These are phyloP conservation scores for Schrenkiella parvula DNA, from an alignment of 345 rosid genomes.

Conservation along the genomic window DNA sequence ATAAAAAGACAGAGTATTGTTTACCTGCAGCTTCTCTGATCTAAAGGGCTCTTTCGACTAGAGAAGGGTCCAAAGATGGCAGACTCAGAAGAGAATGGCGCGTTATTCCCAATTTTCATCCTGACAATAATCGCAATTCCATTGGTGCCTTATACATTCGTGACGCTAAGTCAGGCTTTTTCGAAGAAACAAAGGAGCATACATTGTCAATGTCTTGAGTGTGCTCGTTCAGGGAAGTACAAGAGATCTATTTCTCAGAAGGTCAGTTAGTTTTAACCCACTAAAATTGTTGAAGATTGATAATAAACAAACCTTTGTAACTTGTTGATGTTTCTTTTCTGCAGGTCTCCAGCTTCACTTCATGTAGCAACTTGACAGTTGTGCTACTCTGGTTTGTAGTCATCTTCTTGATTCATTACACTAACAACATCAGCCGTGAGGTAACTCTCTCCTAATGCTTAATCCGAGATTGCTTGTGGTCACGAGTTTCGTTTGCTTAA, in stretches of 20 bases:
- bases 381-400: slow-evolving; percentile 73
- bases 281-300: neutral
- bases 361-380: slow-evolving; percentile 75
- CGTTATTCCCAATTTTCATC: slow-evolving; percentile 84
- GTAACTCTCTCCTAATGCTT: slow-evolving; percentile 29
- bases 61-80: slow-evolving; percentile 53
- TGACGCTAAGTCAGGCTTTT: slow-evolving; percentile 64
- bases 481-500: neutral
- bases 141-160: slow-evolving; percentile 72
- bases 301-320: neutral
- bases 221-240: slow-evolving; percentile 79
- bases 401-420: slow-evolving; percentile 81
- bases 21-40: slow-evolving; percentile 17
- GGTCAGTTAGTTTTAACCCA: slow-evolving; percentile 42
- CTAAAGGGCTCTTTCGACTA: neutral
- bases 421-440: slow-evolving; percentile 80
- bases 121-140: slow-evolving; percentile 91
- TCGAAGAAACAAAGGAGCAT: slow-evolving; percentile 58
- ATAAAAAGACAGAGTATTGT: neutral
- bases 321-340: slow-evolving; percentile 11
- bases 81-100: slow-evolving; percentile 72
- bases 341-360: slow-evolving; percentile 82
- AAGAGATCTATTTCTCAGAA: slow-evolving; percentile 64
- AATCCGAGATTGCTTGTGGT: neutral
- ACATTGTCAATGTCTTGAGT: slow-evolving; percentile 77